Conservation (phyloP, 148 eudicot genomes). For the Heliamphora exappendiculata region DNA sequence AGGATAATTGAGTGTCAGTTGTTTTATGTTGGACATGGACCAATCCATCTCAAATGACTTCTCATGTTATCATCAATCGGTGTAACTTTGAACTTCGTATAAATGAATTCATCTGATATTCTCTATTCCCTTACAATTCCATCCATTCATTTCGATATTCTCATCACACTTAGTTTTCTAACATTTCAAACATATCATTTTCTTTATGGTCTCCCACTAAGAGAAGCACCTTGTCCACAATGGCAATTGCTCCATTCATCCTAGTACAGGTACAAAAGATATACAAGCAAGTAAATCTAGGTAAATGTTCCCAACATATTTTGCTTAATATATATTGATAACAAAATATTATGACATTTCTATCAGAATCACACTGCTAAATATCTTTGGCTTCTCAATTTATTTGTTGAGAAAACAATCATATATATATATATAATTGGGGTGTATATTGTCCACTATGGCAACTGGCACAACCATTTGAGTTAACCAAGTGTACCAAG, state of each 20-base stretch:
- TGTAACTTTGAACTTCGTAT: not conserved
- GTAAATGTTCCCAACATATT: not conserved
- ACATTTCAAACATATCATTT: not conserved
- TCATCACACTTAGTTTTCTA: not conserved
- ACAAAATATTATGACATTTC: not conserved
- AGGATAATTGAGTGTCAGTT: not conserved
- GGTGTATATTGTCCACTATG: not conserved
- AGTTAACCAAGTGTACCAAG: not conserved
- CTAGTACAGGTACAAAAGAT: not conserved
- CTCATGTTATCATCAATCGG: not conserved
- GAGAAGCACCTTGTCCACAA: not conserved
- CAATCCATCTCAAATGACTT: not conserved
- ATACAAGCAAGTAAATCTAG: not conserved
- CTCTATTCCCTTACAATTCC: not conserved
- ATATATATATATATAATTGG: not conserved
- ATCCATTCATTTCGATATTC: not conserved
- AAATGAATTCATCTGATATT: not conserved
- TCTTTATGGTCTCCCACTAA: not conserved
- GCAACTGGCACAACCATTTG: not conserved
- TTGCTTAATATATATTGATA: not conserved
- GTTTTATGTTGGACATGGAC: not conserved
- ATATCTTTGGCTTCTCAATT: not conserved
- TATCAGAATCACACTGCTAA: not conserved
- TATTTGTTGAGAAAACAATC: not conserved
- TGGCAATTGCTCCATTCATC: not conserved